Conservation (phyloP, 805 yeast species). For the Candida methanosorbosa region DNA sequence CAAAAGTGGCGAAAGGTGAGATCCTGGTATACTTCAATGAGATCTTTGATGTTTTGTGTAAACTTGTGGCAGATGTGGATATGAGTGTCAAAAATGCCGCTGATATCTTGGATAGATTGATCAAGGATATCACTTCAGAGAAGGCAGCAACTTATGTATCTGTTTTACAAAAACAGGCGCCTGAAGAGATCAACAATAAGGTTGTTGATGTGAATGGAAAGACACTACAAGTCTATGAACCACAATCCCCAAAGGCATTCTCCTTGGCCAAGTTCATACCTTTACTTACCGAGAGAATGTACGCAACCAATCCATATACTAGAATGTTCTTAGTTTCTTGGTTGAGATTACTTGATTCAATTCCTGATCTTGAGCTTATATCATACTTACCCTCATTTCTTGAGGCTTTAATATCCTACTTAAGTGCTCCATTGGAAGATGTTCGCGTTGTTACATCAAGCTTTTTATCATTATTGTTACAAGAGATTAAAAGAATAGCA, state of each 20-base stretch:
- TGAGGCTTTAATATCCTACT: conserved; percentile 71
- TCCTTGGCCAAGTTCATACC: conserved; percentile 86
- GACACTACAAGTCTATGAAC: conserved; percentile 49
- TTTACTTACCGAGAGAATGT: conserved; percentile 81
- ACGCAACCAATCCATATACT: conserved; percentile 87
- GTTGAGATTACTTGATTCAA: conserved; percentile 86
- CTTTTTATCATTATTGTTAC: conserved; percentile 62
- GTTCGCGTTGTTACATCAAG: conserved; percentile 81
- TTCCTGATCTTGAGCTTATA: conserved; percentile 84
- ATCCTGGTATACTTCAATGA: conserved; percentile 87
- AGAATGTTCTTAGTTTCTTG: conserved; percentile 88
- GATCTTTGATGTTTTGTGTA: conserved; percentile 86
- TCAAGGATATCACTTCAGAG: conserved; percentile 92
- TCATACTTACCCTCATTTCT: conserved; percentile 84
- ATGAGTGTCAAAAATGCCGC: conserved; percentile 93
- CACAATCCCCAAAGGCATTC: conserved; percentile 60
- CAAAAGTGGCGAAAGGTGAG: conserved; percentile 95
- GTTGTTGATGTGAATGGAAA: conserved; percentile 49
- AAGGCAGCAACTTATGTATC: conserved; percentile 85
- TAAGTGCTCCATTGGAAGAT: conserved; percentile 79
- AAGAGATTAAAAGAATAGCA: conserved; percentile 72
- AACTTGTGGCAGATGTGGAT: conserved; percentile 84
- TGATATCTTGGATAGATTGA: conserved; percentile 78
- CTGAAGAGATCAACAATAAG: conserved; percentile 30
- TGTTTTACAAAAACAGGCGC: conserved; percentile 31